A percentile compares a stretch with the other conserved stretches of the same genome.
Evolutionary conservation across 345 rosid species (phyloP).

Genomic region (Euphorbia tirucalli): DNA sequence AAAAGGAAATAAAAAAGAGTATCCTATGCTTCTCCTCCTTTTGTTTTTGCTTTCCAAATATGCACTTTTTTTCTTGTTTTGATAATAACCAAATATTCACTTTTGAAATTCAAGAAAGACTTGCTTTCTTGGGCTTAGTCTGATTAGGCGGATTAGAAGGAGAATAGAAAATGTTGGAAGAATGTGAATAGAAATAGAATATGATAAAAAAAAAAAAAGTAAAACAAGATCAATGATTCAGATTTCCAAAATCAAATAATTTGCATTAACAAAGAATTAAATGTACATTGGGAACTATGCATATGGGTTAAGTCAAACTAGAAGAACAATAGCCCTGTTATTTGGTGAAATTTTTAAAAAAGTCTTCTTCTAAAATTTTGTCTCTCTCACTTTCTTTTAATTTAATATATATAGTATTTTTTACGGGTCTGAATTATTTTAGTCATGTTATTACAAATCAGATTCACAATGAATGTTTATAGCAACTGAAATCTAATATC

Average conservation of each 20-base stretch:
- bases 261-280: constrained; percentile 2
- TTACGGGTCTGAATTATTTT: background rate
- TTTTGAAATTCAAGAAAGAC: background rate
- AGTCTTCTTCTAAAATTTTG: constrained; percentile 3
- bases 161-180: constrained; percentile 12
- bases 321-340: background rate
- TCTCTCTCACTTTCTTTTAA: too few species aligned
- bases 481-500: constrained; percentile 12
- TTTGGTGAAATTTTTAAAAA: constrained; percentile 17
- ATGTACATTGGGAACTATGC: constrained; percentile 30
- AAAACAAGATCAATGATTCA: background rate
- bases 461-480: background rate
- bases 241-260: constrained; percentile 6
- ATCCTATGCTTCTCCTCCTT: constrained; percentile 24
- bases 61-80: background rate
- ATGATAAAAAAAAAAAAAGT: background rate
- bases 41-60: background rate
- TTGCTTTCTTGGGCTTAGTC: background rate
- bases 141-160: constrained; percentile 9
- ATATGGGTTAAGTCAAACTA: constrained; percentile 30
- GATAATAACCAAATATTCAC: too few species aligned
- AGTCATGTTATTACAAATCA: background rate
- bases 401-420: too few species aligned
- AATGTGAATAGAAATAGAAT: constrained; percentile 20
- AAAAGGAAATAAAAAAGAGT: background rate